Base-by-base conservation (phyloP, 2,329 filamentous ascomycete genomes). In the Trichoderma citrinoviride region DNA sequence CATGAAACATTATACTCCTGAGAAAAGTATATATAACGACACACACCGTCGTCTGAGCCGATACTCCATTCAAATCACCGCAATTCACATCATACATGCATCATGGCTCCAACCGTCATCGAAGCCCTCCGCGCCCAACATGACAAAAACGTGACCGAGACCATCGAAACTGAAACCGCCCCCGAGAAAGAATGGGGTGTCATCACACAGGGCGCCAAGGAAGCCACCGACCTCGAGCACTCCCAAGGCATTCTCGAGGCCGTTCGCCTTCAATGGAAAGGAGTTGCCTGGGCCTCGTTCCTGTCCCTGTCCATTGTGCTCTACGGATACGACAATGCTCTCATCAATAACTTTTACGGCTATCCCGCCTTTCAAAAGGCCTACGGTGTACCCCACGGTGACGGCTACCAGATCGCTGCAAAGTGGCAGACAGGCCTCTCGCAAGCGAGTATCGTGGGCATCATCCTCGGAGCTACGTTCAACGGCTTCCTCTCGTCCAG, bases 381-480 rank as follows among this genome's bases (percentile, higher is more conserved):
- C 5, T 64, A 64, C 43, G 61, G 61, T 0, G 46, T 52, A n/a
- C 73, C 75, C 54, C 72, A 83, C 65, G 73, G 49, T 15, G 41
- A 62, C 17, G 60, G 60, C 17, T 62, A 44, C 21, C 60, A 62
- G 40, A 27, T 86, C 27, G 74, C 79, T 0, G 78, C 80, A 0
- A 68, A 77, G 1, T 86, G 84, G 84, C 82, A 85, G 68, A 77
- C 81, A 2, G 81, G 77, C 0, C 71, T 86, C 0, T 74, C 74
- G 19, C 81, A 81, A 33, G 81, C 76, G 1, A 74, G 78, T 0
- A 81, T 86, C 25, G 60, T 84, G 3, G 83, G 83, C 0, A 75
- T 82, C 3, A 54, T 62, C 2, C 40, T 62, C 2, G 60, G 60
- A 14, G 60, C 60, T 0, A 33, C 60, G 0, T 53, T 46, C 7